These are phyloP conservation scores for Neurospora crassa DNA, from an alignment of 2,329 filamentous ascomycete species.

Conservation along the genomic window DNA sequence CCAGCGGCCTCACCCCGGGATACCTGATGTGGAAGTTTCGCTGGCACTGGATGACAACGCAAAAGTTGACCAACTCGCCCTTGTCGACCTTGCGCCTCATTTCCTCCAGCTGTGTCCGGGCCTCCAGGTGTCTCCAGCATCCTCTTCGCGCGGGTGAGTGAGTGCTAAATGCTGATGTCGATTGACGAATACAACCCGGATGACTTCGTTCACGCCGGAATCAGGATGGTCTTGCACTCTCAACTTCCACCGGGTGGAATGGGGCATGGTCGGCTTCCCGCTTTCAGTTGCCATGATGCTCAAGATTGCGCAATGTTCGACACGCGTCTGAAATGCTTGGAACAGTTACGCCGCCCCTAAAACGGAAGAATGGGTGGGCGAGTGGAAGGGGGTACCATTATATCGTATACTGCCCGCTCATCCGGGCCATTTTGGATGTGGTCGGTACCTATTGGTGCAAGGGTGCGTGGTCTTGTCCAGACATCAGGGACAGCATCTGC, in stretches of 20 bases:
- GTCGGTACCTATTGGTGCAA: not conserved
- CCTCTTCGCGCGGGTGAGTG: not conserved
- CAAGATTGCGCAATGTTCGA: not conserved
- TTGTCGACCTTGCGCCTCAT: not conserved
- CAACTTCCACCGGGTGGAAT: constrained; percentile 5
- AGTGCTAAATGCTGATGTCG: constrained; percentile 4
- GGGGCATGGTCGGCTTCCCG: not conserved
- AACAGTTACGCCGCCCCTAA: not conserved
- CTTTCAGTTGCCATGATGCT: not conserved
- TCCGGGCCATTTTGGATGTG: not conserved
- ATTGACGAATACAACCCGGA: constrained; percentile 7
- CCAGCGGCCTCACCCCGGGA: too few species aligned
- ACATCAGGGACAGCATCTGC: not conserved
- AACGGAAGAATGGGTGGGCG: not conserved
- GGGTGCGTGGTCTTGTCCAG: not conserved
- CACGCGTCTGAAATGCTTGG: not conserved
- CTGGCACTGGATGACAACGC: constrained; percentile 12
- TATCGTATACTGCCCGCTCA: not conserved
- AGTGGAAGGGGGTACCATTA: not conserved
- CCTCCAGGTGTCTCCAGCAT: too few species aligned
- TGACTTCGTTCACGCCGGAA: constrained; percentile 7
- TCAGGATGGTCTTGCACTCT: constrained; percentile 8
- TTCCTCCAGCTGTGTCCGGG: constrained; percentile 2
- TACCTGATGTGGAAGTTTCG: constrained; percentile 33
- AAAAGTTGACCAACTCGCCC: constrained; percentile 8